A percentile compares a stretch with the other conserved stretches of the same genome.
Conservation (phyloP, 2,329 filamentous ascomycete species). For the Ophiostoma quercus region DNA sequence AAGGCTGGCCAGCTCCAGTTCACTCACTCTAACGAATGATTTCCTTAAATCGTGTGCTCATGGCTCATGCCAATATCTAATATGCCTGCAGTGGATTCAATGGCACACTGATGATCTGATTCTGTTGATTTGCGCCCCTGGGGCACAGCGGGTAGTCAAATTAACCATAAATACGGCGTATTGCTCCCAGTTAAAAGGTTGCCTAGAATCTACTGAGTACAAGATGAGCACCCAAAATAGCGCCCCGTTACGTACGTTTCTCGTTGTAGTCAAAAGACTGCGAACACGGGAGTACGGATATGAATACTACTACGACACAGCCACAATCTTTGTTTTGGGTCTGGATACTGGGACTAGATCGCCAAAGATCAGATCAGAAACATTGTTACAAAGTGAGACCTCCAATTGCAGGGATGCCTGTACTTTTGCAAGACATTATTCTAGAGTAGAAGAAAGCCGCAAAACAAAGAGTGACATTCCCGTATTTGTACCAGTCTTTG, state of each 20-base stretch:
- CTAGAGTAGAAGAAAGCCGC: background rate
- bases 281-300: background rate
- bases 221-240: background rate
- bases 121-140: background rate
- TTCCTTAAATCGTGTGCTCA: background rate
- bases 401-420: background rate
- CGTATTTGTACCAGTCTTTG: background rate
- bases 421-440: background rate
- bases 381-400: slow-evolving; percentile 5
- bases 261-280: background rate
- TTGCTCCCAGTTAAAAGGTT: background rate
- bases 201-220: background rate
- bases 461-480: background rate
- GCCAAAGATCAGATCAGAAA: background rate
- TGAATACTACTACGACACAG: background rate
- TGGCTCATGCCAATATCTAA: background rate
- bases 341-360: background rate
- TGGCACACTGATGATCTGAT: background rate
- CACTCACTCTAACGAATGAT: background rate
- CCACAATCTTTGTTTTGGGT: background rate
- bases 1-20: background rate
- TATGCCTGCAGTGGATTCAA: background rate
- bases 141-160: background rate
- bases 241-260: background rate
- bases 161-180: background rate